Percentiles rank a stretch among this genome's conserved stretches.
phyloP scores from a whole-genome alignment of 306 rosid genomes.

The Benincasa hispida region DNA sequence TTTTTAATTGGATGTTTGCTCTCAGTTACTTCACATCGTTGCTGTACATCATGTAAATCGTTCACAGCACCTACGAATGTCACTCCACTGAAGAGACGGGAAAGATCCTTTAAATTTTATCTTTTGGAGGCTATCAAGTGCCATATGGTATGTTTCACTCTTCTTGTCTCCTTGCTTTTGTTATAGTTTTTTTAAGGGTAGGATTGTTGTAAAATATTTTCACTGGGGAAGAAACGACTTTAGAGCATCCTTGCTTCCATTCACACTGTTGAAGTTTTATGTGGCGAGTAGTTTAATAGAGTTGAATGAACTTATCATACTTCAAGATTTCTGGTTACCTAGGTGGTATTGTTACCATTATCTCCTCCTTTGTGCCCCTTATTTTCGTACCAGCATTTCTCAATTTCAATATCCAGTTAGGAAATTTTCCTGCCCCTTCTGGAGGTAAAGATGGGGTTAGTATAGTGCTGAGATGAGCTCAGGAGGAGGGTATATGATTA shows the following conservation, averaged over 20 bases:
- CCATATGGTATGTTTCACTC: slow-evolving; percentile 36
- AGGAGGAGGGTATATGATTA: background rate
- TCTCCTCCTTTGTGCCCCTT: background rate
- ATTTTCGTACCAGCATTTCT: background rate
- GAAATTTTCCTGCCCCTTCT: background rate
- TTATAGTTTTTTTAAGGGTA: no score
- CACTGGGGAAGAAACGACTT: background rate
- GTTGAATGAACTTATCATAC: background rate
- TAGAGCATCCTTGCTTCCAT: background rate
- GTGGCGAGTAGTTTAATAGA: background rate
- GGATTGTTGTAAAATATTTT: background rate
- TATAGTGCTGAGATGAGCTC: background rate
- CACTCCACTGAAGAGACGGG: slow-evolving; percentile 49
- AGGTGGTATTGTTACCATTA: background rate
- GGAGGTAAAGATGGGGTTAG: background rate
- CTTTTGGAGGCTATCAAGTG: slow-evolving; percentile 44
- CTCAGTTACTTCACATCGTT: slow-evolving; percentile 3
- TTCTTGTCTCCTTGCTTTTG: background rate
- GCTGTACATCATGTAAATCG: slow-evolving; percentile 34
- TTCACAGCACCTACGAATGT: slow-evolving; percentile 32
- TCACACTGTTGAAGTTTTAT: background rate
- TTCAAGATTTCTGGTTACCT: background rate
- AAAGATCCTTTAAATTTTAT: slow-evolving; percentile 36
- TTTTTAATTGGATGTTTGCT: background rate
- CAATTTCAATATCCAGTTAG: background rate